These are phyloP conservation scores for Phoenix dactylifera DNA, from an alignment of 176 grass and related monocot genomes.

Conservation along the genomic window DNA sequence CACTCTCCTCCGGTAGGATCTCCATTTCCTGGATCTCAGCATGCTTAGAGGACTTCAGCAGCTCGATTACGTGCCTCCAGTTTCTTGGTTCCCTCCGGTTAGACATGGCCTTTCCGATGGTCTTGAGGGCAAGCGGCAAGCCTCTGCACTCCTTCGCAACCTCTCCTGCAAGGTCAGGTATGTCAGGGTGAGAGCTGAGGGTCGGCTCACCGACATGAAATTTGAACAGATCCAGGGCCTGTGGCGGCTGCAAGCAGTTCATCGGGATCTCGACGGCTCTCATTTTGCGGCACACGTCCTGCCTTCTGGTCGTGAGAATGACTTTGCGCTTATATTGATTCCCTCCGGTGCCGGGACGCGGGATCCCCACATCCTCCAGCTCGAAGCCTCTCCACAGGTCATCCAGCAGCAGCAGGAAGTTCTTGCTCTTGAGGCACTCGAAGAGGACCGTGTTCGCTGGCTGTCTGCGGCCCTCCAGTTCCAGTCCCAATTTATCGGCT, in stretches of 20 bases:
- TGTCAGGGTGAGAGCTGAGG: constrained; percentile 7
- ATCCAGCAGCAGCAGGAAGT: too few species aligned
- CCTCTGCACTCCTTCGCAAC: constrained; percentile 32
- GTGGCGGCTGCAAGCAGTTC: constrained; percentile 28
- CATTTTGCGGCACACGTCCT: constrained; percentile 43
- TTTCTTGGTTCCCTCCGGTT: constrained; percentile 21
- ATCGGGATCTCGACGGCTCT: constrained; percentile 46
- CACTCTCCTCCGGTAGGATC: constrained; percentile 15
- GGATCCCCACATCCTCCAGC: too few species aligned
- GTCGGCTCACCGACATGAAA: constrained; percentile 28
- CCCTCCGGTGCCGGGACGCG: too few species aligned
- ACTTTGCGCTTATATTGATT: constrained; percentile 33
- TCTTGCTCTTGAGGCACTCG: too few species aligned
- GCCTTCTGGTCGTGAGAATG: constrained; percentile 37
- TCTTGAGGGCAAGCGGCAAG: constrained; percentile 48
- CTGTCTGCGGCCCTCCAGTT: too few species aligned
- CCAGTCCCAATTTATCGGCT: too few species aligned
- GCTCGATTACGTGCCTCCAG: constrained; percentile 27
- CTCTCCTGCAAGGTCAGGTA: constrained; percentile 2
- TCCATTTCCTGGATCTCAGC: constrained; percentile 14
- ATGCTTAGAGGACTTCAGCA: not conserved
- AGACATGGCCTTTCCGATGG: constrained; percentile 39
- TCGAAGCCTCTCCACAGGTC: too few species aligned
- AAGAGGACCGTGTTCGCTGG: too few species aligned
- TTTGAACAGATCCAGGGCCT: constrained; percentile 44